These are phyloP conservation scores for Colletotrichum cuscutae DNA, from an alignment of 2,329 filamentous ascomycete species.

Conservation along the genomic window DNA sequence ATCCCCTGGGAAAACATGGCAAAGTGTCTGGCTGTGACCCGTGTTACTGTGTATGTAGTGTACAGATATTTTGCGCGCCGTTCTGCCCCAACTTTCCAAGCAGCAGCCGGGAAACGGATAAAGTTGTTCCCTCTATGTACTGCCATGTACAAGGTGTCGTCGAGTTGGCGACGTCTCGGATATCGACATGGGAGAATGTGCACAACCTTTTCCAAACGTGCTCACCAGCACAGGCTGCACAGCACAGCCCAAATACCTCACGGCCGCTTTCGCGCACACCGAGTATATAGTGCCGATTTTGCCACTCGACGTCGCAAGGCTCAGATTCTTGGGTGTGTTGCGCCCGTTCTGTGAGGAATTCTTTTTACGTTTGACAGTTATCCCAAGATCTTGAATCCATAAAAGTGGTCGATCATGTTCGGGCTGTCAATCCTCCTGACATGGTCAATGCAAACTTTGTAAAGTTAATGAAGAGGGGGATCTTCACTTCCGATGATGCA, in stretches of 20 bases:
- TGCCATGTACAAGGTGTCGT: neutral
- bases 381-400: neutral
- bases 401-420: neutral
- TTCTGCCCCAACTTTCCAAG: neutral
- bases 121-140: neutral
- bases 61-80: neutral
- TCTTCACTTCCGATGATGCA: neutral
- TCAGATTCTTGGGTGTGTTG: neutral
- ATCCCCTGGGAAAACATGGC: neutral
- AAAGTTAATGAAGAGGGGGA: neutral
- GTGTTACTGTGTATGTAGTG: too few relatives aligned
- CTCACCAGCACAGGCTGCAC: neutral
- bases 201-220: conserved; percentile 3
- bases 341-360: neutral
- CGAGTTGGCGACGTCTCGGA: conserved; percentile 17
- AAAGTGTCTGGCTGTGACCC: neutral
- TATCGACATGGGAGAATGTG: conserved; percentile 4
- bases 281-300: neutral
- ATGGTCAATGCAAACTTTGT: neutral
- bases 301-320: neutral
- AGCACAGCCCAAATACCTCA: neutral
- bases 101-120: conserved; percentile 1
- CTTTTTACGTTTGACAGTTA: neutral
- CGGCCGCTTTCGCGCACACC: neutral
- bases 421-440: neutral